These are phyloP conservation scores for Perkinsus olseni DNA, from an alignment of 169 alveolate species.

Conservation along the genomic window DNA sequence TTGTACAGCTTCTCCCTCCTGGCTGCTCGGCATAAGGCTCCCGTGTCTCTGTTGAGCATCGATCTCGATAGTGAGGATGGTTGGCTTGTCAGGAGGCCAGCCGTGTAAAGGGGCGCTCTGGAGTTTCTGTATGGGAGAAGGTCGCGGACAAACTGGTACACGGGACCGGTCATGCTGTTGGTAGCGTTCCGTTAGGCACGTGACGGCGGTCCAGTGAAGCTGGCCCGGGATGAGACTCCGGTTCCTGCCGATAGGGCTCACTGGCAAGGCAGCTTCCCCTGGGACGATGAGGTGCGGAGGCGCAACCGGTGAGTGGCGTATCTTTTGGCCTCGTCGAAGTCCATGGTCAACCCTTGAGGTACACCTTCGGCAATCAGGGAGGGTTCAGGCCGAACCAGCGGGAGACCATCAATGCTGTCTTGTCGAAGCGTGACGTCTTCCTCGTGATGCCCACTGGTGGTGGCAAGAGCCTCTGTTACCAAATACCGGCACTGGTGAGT, in stretches of 20 bases:
- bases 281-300: background rate
- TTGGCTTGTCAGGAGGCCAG: background rate
- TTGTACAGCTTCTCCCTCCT: background rate
- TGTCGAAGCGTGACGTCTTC: slow-evolving; percentile 76
- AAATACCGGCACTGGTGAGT: slow-evolving; percentile 76
- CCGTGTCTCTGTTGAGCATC: background rate
- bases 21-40: background rate
- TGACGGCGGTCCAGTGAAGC: background rate
- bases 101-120: background rate
- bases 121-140: background rate
- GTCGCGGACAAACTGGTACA: background rate
- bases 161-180: background rate
- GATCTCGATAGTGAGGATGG: background rate
- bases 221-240: background rate
- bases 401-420: slow-evolving; percentile 84
- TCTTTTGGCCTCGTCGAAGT: slow-evolving; percentile 17
- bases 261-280: background rate
- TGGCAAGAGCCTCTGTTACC: slow-evolving; percentile 88
- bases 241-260: background rate
- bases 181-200: background rate
- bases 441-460: slow-evolving; percentile 98
- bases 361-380: background rate
- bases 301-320: background rate
- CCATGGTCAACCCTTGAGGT: slow-evolving; percentile 14
- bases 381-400: slow-evolving; percentile 77